Base-by-base conservation (phyloP, 75 land plant species). In the Pinus albicaulis region DNA sequence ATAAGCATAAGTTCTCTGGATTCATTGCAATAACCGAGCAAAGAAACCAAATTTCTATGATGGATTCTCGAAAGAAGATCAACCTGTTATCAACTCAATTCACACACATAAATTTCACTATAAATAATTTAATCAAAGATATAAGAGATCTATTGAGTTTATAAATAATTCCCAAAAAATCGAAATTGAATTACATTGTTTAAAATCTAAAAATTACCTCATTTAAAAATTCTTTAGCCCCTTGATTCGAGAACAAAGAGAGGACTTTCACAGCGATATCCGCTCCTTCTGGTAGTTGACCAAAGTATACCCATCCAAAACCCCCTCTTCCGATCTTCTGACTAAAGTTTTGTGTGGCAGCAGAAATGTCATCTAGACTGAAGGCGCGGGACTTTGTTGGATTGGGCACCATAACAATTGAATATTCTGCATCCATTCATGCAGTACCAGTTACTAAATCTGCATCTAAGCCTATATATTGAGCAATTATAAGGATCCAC, bases 31-130 rank as follows among this genome's bases (percentile, higher is more conserved):
- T 66, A 80, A 7, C 84, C 83, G 15, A 82, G 44, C 12, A 82
- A 55, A 16, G 55, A 55, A 53, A 82, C 77, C 58, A 80, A 68
- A 66, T 75, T 82, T 13, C 64, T 61, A 52, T 82, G 84, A 52
- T 82, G 83, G 3, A 82, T 73, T 23, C 84, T 56, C 14, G 84
- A 82, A 14, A 83, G 76, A 5, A 82, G 68, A 38, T 82, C 72
- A 8, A 82, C 80, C 78, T 82, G 28, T 25, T 64, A 1, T 25
- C 25, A 5, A 7, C 25, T 25, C 7, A 1, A 59, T 23, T 59
- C n/a, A 59, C n/a, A 22, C 11, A n/a, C 59, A 59, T 10, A n/a
- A 59, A 8, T 23, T 59, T 38, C 6, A 38, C 5, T 0, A 3
- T 38, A 38, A 38, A 1, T 19, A n/a, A 6, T 31, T 31, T 31